These are phyloP conservation scores for Patellaria atrata DNA, from an alignment of 495 filamentous ascomycete genomes.

Conservation along the genomic window DNA sequence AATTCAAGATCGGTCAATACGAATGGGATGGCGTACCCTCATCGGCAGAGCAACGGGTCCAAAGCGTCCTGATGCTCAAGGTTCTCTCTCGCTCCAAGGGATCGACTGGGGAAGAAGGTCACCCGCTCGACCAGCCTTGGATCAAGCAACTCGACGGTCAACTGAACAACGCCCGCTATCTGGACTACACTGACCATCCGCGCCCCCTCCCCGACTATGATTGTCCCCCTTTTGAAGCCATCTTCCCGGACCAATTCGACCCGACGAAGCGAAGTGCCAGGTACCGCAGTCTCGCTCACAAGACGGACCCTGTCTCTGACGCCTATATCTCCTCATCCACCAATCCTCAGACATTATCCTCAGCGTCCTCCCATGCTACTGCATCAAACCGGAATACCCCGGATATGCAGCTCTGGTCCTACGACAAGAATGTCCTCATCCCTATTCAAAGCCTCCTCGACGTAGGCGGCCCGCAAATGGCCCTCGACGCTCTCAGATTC, in stretches of 20 bases:
- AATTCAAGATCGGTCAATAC: too few relatives aligned
- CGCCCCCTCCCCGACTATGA: too few relatives aligned
- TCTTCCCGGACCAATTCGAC: conserved; percentile 1
- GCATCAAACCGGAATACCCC: background rate
- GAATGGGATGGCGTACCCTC: background rate
- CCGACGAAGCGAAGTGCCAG: too few relatives aligned
- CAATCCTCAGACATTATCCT: too few relatives aligned
- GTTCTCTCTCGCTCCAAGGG: background rate
- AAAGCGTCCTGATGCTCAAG: conserved; percentile 1
- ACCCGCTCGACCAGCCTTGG: conserved; percentile 2
- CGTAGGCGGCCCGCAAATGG: conserved; percentile 4
- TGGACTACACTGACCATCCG: too few relatives aligned
- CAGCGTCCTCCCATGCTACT: too few relatives aligned
- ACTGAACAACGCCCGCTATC: background rate
- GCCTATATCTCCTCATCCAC: too few relatives aligned
- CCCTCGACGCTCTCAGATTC: conserved; percentile 7
- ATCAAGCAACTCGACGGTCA: conserved; percentile 1
- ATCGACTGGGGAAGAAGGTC: background rate
- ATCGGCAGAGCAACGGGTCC: background rate
- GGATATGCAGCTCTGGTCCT: conserved; percentile 14
- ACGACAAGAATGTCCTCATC: conserved; percentile 13
- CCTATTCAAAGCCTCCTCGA: conserved; percentile 12
- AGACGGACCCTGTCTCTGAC: too few relatives aligned
- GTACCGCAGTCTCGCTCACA: too few relatives aligned
- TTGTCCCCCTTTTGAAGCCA: background rate